Percentiles rank a stretch among this genome's conserved stretches.
phyloP scores from a whole-genome alignment of 345 rosid species.

The Mallotus nudiflorus region DNA sequence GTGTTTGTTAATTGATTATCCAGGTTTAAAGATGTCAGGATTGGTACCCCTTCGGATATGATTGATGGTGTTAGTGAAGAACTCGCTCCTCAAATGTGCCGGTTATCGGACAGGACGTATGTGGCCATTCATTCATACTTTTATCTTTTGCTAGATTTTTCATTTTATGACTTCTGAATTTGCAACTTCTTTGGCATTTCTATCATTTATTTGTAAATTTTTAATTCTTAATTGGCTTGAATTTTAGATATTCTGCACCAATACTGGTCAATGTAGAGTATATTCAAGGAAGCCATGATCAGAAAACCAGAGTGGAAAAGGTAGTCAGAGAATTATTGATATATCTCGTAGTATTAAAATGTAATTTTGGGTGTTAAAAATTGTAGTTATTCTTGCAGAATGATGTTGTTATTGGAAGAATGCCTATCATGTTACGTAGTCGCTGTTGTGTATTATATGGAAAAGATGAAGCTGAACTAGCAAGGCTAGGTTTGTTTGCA shows the following conservation, averaged over 20 bases:
- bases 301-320: conserved; percentile 44
- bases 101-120: conserved; percentile 80
- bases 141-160: not conserved
- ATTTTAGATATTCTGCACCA: conserved; percentile 81
- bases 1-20: not conserved
- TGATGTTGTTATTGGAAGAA: conserved; percentile 65
- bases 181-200: not conserved
- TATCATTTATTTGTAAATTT: no score
- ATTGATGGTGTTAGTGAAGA: conserved; percentile 30
- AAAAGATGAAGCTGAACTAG: conserved; percentile 93
- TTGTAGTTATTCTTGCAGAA: conserved; percentile 45
- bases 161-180: not conserved
- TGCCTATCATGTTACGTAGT: conserved; percentile 94
- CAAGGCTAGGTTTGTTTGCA: conserved; percentile 66
- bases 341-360: not conserved
- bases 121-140: conserved; percentile 9
- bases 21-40: conserved; percentile 73
- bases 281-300: conserved; percentile 51
- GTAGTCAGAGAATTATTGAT: conserved; percentile 32
- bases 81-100: conserved; percentile 74
- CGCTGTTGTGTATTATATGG: conserved; percentile 68
- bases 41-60: conserved; percentile 61
- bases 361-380: conserved; percentile 5
- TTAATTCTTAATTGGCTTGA: no score
- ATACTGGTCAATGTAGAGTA: conserved; percentile 72